These are phyloP conservation scores for Neopestalotiopsis clavispora DNA, from an alignment of 2,329 filamentous ascomycete species.

Conservation along the genomic window DNA sequence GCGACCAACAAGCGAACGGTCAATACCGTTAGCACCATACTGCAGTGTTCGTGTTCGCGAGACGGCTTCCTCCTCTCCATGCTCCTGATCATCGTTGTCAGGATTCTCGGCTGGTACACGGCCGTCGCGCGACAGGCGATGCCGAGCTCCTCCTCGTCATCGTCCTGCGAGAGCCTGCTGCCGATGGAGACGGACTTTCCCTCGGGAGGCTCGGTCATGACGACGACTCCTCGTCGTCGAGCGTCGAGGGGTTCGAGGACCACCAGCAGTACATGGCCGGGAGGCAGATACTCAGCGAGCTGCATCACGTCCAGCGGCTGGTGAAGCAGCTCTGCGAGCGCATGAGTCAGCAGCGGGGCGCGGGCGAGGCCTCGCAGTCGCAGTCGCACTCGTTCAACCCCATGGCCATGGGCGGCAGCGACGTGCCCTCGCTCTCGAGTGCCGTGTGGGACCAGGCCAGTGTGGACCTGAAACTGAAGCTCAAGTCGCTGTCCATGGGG, in stretches of 20 bases:
- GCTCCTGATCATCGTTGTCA: not conserved
- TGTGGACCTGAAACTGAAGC: not conserved
- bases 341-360: not conserved
- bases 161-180: not conserved
- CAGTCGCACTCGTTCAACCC: no score
- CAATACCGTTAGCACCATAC: constrained; percentile 27
- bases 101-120: not conserved
- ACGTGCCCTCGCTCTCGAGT: not conserved
- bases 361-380: no score
- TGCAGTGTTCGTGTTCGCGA: not conserved
- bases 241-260: not conserved
- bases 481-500: not conserved
- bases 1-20: constrained; percentile 21
- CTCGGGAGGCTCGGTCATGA: not conserved
- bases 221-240: not conserved
- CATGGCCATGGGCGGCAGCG: not conserved
- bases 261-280: not conserved
- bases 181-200: not conserved
- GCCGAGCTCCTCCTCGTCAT: not conserved
- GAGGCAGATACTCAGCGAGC: not conserved
- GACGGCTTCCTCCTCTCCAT: not conserved
- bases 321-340: not conserved
- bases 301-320: not conserved
- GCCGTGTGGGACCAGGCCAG: not conserved
- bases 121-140: not conserved